Evolutionary conservation across 225 moss, liverwort and hornwort genomes (phyloP), one percentile per base, ranked within the genome.

Genomic region (Bryoerythrophyllum caledonicum): DNA sequence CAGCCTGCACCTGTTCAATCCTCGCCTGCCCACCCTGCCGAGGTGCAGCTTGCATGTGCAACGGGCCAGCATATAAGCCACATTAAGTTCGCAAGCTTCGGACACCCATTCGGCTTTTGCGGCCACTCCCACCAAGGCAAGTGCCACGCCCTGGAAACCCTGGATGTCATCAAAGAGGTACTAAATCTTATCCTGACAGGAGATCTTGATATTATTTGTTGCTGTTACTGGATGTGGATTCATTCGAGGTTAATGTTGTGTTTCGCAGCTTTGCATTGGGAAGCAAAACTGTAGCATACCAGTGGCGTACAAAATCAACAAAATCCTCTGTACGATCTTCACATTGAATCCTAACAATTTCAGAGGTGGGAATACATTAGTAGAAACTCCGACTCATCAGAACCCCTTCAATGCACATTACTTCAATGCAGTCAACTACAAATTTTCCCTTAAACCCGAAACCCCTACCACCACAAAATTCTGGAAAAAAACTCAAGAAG

Each of bases 81-180:
- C 63, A 81, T 99, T 63, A 82, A 72, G 3, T 99, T 91, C 68
- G 89, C 97, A 57, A 94, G 94, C 86, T 99, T 87, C 73, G 94
- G 97, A 5, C 90, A 86, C 72, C 84, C 91, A 34, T 58, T 51
- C 19, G 94, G 93, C 71, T 84, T 77, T 27, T 99, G 97, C 78
- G 85, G 88, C 62, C 83, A 70, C 60, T 95, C 91, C 76, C 75
- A 76, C 40, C 65, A 57, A 38, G 97, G 97, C 52, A 60, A 71
- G 35, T 94, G 94, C 28, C 94, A 93, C 71, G 78, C 88, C 58
- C 25, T 64, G 23, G 60, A 76, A 63, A 95, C 90, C 74, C 38
- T 38, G 51, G 81, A 84, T 59, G 82, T 86, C 60, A 83, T 97
- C 67, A 86, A 79, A 11, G 89, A 90, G 94, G 96, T 97, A 48